A percentile compares a stretch with the other conserved stretches of the same genome.
Evolutionary conservation across 2,329 filamentous ascomycete genomes (phyloP).

Genomic region (Myrmaecium sp.): DNA sequence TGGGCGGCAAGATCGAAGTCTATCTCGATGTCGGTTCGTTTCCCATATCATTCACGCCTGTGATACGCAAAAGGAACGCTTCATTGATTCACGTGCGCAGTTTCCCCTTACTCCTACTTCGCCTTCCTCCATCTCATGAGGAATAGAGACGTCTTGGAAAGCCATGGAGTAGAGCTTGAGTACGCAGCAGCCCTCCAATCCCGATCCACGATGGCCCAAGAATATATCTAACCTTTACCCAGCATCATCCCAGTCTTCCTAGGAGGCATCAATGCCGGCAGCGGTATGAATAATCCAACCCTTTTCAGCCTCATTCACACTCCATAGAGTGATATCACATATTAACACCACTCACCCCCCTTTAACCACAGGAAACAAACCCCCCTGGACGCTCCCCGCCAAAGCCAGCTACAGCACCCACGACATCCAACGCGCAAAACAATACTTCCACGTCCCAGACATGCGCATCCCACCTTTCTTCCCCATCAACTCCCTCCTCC

Average conservation of each 20-base stretch:
- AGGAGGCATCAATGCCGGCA: constrained; percentile 26
- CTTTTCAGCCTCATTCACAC: neutral
- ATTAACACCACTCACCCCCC: neutral
- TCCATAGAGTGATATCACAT: constrained; percentile 2
- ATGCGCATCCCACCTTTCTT: constrained; percentile 32
- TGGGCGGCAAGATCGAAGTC: constrained; percentile 46
- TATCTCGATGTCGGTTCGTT: constrained; percentile 51
- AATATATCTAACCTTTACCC: constrained; percentile 1
- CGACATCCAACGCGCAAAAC: constrained; percentile 32
- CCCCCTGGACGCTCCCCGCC: constrained; percentile 53
- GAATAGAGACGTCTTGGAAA: constrained; percentile 36
- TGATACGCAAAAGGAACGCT: constrained; percentile 3
- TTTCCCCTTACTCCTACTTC: constrained; percentile 41
- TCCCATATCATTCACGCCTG: neutral
- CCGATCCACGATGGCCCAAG: neutral
- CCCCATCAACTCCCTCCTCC: constrained; percentile 37
- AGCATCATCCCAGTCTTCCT: constrained; percentile 60
- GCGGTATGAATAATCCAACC: constrained; percentile 13
- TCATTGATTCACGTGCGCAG: constrained; percentile 23
- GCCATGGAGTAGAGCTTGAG: constrained; percentile 49
- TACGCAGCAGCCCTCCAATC: constrained; percentile 21
- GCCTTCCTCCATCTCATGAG: constrained; percentile 40
- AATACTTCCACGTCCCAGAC: constrained; percentile 31
- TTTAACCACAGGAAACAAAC: constrained; percentile 43
- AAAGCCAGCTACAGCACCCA: constrained; percentile 44